Evolutionary conservation across 495 filamentous ascomycete species (phyloP).

Genomic region (Neurospora tetraspora): DNA sequence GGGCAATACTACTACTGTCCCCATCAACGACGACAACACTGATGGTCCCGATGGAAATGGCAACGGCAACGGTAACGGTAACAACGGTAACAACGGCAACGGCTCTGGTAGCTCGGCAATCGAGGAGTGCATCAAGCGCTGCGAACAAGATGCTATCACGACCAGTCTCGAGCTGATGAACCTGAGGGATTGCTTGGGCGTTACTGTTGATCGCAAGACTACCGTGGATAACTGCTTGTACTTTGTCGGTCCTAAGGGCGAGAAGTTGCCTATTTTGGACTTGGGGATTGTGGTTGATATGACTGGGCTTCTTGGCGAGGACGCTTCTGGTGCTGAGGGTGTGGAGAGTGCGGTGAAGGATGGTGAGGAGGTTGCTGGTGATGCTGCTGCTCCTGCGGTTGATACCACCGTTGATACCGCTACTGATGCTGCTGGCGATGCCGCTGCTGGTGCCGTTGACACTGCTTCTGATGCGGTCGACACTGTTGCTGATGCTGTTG

Average conservation of each 20-base stretch:
- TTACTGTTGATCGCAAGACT: neutral
- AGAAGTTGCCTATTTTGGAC: constrained; percentile 1
- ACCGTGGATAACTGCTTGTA: constrained; percentile 8
- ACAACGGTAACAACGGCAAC: neutral
- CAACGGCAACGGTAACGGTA: neutral
- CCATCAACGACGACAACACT: neutral
- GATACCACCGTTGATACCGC: too few species aligned
- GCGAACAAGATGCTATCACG: constrained; percentile 1
- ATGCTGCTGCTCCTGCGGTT: neutral
- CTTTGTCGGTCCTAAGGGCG: constrained; percentile 1
- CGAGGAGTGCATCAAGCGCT: constrained; percentile 4
- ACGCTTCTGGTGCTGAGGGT: neutral
- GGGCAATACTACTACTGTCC: constrained; percentile 3
- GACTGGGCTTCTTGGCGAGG: constrained; percentile 16
- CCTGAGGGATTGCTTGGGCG: constrained; percentile 8
- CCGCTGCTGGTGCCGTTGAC: neutral
- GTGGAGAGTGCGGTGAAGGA: neutral
- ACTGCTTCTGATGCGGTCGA: neutral
- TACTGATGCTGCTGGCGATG: neutral
- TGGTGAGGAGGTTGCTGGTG: neutral
- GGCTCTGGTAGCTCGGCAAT: neutral
- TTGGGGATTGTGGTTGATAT: neutral
- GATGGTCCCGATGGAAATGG: neutral
- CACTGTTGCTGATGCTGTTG: neutral
- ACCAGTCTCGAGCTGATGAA: neutral